Conservation (phyloP, 345 rosid genomes). For the Eucalyptus camaldulensis region DNA sequence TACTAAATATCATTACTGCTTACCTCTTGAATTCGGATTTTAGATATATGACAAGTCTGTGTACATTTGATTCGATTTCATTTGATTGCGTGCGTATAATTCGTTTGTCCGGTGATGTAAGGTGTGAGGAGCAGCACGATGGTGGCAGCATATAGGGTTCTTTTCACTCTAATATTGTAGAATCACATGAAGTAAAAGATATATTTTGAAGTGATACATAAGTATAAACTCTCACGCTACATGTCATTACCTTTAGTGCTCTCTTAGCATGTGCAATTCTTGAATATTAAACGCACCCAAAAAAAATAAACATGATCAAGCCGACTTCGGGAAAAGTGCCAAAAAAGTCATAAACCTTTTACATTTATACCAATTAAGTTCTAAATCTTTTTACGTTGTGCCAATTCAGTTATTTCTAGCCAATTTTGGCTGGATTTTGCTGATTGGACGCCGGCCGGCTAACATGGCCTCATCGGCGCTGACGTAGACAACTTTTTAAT, state of each 20-base stretch:
- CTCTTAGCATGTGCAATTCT: neutral
- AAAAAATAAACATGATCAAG: neutral
- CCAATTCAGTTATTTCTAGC: too few relatives aligned
- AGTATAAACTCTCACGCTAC: neutral
- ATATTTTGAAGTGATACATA: neutral
- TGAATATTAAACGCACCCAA: neutral
- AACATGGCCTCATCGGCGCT: too few relatives aligned
- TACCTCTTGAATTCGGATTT: neutral
- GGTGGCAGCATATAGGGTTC: neutral
- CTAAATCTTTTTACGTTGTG: too few relatives aligned
- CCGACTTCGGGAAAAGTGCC: neutral
- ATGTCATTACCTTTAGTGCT: neutral
- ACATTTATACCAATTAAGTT: fast-evolving
- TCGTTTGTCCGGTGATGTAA: neutral
- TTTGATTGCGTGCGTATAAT: neutral
- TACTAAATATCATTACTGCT: neutral
- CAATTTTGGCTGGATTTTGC: too few relatives aligned
- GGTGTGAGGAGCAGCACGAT: neutral
- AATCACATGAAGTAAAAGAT: neutral
- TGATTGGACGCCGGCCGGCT: too few relatives aligned
- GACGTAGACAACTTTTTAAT: too few relatives aligned
- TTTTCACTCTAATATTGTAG: neutral
- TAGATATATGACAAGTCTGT: neutral
- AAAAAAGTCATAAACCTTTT: too few relatives aligned
- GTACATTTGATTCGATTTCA: neutral